A percentile compares a stretch with the other conserved stretches of the same genome.
These are phyloP conservation scores for Pestalotiopsis sp. DNA, from an alignment of 2,329 filamentous ascomycete genomes.

Conservation along the genomic window DNA sequence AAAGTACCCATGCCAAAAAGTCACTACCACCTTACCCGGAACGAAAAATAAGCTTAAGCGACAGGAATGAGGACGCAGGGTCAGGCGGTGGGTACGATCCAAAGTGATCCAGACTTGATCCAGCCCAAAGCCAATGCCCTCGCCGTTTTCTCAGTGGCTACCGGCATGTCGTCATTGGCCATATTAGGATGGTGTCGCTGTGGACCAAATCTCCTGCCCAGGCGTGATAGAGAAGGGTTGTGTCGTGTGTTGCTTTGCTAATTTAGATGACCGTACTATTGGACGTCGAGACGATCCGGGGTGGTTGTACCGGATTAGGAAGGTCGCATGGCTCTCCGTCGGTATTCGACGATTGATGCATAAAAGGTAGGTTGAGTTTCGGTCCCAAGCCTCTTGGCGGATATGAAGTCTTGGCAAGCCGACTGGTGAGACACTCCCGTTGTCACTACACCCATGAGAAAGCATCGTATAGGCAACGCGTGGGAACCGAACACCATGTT, in stretches of 20 bases:
- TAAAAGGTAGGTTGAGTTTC: background rate
- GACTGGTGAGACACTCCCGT: background rate
- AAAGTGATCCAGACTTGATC: background rate
- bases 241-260: background rate
- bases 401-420: background rate
- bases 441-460: background rate
- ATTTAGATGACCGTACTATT: background rate
- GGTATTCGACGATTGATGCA: background rate
- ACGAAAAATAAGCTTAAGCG: slow-evolving; percentile 1
- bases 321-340: background rate
- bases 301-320: background rate
- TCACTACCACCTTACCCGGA: slow-evolving; percentile 1
- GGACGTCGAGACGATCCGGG: background rate
- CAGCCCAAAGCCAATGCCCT: background rate
- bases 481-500: too few relatives aligned
- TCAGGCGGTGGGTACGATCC: background rate
- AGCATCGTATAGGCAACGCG: background rate
- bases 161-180: slow-evolving; percentile 2
- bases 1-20: background rate
- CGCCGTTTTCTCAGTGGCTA: background rate
- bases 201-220: background rate
- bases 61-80: background rate
- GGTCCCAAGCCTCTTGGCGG: background rate
- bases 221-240: background rate
- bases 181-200: slow-evolving; percentile 5